Conservation (phyloP, 306 rosid genomes). For the Trifolium subterraneum region DNA sequence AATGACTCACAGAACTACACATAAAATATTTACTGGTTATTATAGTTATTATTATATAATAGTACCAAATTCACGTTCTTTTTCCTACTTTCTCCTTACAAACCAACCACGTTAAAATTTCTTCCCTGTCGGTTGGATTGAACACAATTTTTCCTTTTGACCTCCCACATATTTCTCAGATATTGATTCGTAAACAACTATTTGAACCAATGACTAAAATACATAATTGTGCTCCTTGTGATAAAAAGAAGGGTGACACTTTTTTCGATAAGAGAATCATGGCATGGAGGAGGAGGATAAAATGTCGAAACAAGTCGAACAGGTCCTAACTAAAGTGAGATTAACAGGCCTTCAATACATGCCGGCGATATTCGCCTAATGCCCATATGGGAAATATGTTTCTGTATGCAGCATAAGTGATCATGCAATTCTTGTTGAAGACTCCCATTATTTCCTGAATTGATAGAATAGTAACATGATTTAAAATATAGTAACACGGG, state of each 20-base stretch:
- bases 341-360: constrained; percentile 52
- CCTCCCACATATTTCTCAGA: background rate
- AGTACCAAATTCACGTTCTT: background rate
- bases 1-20: background rate
- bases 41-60: background rate
- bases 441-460: constrained; percentile 89
- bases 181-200: background rate
- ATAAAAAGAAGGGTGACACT: background rate
- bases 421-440: constrained; percentile 87
- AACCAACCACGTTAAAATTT: background rate
- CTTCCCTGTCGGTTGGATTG: background rate
- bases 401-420: constrained; percentile 80
- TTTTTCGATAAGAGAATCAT: background rate
- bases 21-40: background rate
- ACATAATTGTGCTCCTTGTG: constrained; percentile 10
- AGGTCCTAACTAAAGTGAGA: background rate
- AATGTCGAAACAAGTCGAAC: constrained; percentile 7
- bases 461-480: constrained; percentile 17
- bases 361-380: constrained; percentile 69
- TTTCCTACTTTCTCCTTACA: background rate
- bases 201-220: background rate
- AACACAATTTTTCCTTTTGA: background rate
- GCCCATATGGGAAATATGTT: constrained; percentile 94
- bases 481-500: background rate
- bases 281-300: background rate